Evolutionary conservation across 1,139 yeast species (phyloP), one percentile per base, ranked within the genome.

Genomic region (Kodamaea arcana): DNA sequence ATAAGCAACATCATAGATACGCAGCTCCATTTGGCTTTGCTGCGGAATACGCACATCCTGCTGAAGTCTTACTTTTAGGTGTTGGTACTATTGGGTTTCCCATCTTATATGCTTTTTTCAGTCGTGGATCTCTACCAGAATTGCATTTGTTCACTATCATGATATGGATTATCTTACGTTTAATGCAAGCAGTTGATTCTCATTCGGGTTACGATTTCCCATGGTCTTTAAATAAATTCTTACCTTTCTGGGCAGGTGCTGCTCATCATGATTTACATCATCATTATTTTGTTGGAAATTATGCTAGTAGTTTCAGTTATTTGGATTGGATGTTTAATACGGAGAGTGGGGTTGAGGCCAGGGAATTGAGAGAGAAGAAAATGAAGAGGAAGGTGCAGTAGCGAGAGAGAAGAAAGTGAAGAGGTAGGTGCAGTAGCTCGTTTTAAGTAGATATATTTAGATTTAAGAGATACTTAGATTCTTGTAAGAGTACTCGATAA

Each of bases 141-240:
- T 70, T 88, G 54, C 97, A 90, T 58, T 65, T 90, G 48, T 78
- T 86, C 61, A 90, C 97, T 6, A 76, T 90, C 42, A 78, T 86
- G 50, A 49, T 79, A 33, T 90, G 97, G 97, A 83, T 90, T 50
- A 74, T 84, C n/a, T 60, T 86, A 48, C 78, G 97, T 56, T 76
- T 90, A 47, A 80, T 82, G 65, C 97, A 90, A 65, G 97, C 97
- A 7, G 88, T 90, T 37, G 97, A 90, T 58, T 83, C 97, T 22
- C 97, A 90, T 60, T 87, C 97, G 1, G 97, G 97, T 39, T 90
- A 90, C 62, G 97, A 90, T 54, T 90, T 90, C 75, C 97, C 97
- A 38, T 83, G 94, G 88, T 86, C 96, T 4, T 73, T 90, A 56
- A 90, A 86, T 65, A 86, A 88, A 54, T 80, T 88, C 62, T 58